Evolutionary conservation across 768 basidiomycete genomes (phyloP).

Genomic region (Phylloporus sp.): DNA sequence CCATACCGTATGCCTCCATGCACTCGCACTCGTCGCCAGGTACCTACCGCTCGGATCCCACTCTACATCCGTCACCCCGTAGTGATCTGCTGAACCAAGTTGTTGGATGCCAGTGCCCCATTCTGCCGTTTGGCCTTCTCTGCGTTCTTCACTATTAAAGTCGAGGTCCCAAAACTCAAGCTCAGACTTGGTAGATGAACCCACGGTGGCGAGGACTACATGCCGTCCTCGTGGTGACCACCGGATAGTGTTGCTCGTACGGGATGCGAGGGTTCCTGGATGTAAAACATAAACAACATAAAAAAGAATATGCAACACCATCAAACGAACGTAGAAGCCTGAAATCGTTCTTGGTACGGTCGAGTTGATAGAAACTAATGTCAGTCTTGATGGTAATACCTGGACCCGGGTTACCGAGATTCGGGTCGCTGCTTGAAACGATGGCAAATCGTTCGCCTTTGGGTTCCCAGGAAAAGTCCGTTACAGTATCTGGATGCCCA

Average conservation of each 20-base stretch:
- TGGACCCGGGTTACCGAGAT: constrained; percentile 82
- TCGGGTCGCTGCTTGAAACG: constrained; percentile 90
- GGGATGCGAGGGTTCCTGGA: constrained; percentile 69
- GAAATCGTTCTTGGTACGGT: constrained; percentile 91
- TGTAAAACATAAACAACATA: constrained; percentile 6
- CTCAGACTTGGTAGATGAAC: constrained; percentile 92
- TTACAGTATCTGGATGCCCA: constrained; percentile 68
- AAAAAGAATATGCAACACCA: neutral
- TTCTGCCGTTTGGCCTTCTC: constrained; percentile 50
- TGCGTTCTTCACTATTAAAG: constrained; percentile 61
- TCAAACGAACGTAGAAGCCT: constrained; percentile 66
- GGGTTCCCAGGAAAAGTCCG: constrained; percentile 99
- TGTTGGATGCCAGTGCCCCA: constrained; percentile 86
- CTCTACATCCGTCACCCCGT: constrained; percentile 94
- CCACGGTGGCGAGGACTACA: constrained; percentile 93
- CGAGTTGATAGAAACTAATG: constrained; percentile 93
- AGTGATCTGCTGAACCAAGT: constrained; percentile 86
- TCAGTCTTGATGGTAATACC: constrained; percentile 96
- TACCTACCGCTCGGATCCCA: constrained; percentile 98
- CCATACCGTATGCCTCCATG: constrained; percentile 90
- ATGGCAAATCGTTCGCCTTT: constrained; percentile 94
- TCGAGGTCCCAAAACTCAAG: constrained; percentile 99
- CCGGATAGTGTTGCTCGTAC: constrained; percentile 89
- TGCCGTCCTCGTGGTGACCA: constrained; percentile 98
- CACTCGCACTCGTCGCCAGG: constrained; percentile 87